Conservation (phyloP, 2,329 filamentous ascomycete species). For the Alternaria triticimaculans region DNA sequence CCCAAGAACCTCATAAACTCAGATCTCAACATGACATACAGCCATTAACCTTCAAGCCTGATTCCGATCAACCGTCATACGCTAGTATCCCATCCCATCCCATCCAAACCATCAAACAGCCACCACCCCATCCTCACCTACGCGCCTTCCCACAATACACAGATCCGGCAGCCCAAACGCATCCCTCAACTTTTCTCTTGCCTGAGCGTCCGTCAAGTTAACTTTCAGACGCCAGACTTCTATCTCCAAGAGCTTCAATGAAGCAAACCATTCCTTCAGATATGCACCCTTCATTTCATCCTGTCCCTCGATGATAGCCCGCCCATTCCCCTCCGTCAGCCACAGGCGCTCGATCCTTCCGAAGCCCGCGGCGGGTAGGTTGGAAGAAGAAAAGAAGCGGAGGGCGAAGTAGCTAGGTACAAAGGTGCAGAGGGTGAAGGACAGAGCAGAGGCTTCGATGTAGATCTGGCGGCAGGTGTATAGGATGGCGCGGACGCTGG, state of each 20-base stretch:
- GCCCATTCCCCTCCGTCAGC: neutral
- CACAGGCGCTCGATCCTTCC: neutral
- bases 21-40: neutral
- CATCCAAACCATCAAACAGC: neutral
- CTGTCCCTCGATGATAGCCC: neutral
- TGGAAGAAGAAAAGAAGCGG: fast-evolving
- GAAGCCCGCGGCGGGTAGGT: fast-evolving
- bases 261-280: neutral
- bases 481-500: neutral
- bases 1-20: neutral
- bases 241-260: neutral
- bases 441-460: neutral
- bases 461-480: neutral
- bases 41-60: neutral
- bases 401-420: neutral
- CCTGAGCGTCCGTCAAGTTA: neutral
- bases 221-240: neutral
- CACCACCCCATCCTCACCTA: neutral
- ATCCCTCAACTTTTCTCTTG: neutral
- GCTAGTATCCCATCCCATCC: neutral
- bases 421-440: neutral
- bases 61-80: neutral
- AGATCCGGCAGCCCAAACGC: neutral
- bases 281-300: neutral
- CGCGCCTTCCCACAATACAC: neutral